phyloP scores from a whole-genome alignment of 2,329 filamentous ascomycete genomes.

The Colletotrichum somersetense region DNA sequence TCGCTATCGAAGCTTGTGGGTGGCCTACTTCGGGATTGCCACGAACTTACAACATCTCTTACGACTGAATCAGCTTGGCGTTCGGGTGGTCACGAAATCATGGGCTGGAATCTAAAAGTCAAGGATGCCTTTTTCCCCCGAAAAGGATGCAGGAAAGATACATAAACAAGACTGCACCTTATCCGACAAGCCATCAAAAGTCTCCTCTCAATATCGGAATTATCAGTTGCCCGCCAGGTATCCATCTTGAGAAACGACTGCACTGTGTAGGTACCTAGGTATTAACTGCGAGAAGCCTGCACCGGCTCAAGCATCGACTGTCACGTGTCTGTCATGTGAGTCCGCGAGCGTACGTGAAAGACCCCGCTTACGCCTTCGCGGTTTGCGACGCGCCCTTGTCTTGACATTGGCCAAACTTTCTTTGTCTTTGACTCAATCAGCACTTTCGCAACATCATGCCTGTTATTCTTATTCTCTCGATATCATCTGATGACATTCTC shows the following conservation, averaged over 20 bases:
- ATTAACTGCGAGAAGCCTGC: not conserved
- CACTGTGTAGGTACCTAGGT: too few relatives aligned
- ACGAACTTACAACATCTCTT: not conserved
- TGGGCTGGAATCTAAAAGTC: not conserved
- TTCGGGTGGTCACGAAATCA: constrained; percentile 20
- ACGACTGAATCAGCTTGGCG: constrained; percentile 14
- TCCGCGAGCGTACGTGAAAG: constrained; percentile 16
- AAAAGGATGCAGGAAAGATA: not conserved
- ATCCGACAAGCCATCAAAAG: not conserved
- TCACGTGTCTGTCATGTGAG: constrained; percentile 19
- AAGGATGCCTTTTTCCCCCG: constrained; percentile 27
- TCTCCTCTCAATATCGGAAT: not conserved
- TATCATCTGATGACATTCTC: not conserved
- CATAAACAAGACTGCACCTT: not conserved
- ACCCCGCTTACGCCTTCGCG: constrained; percentile 23
- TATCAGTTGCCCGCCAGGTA: not conserved
- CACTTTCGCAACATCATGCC: not conserved
- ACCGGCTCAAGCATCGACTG: too few relatives aligned
- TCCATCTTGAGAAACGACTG: not conserved
- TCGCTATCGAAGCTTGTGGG: not conserved
- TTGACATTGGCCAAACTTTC: constrained; percentile 30
- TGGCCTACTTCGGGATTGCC: not conserved
- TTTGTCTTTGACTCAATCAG: constrained; percentile 8
- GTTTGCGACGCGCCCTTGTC: constrained; percentile 37
- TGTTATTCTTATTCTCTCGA: too few relatives aligned